phyloP scores from a whole-genome alignment of 352 stramenopile genomes.

The Halophytophthora batemanensis region DNA sequence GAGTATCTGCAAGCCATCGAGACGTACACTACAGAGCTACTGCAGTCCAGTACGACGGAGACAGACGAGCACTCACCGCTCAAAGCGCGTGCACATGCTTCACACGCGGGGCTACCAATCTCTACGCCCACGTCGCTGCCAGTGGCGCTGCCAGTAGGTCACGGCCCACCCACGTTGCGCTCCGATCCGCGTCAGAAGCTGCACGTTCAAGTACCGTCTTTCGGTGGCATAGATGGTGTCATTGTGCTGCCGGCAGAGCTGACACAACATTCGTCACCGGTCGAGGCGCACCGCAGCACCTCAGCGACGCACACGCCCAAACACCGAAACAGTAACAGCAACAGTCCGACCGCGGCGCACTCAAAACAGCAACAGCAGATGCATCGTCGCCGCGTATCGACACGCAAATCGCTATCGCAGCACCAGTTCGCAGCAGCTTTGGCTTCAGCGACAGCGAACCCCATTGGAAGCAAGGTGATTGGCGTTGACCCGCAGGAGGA shows the following conservation, averaged over 20 bases:
- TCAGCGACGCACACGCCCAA: conserved; percentile 10
- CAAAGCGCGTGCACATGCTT: conserved; percentile 9
- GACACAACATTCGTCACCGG: not conserved
- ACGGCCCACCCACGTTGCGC: conserved; percentile 45
- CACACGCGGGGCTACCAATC: not conserved
- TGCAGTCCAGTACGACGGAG: conserved; percentile 33
- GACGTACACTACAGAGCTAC: conserved; percentile 58
- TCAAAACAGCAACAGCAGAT: conserved; percentile 29
- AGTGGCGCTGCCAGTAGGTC: conserved; percentile 38
- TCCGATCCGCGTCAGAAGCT: conserved; percentile 56
- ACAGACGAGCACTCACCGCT: conserved; percentile 8
- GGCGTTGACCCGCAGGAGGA: not conserved
- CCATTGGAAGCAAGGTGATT: conserved; percentile 7
- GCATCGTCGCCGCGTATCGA: conserved; percentile 29
- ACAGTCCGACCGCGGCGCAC: conserved; percentile 11
- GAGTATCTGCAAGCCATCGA: conserved; percentile 79
- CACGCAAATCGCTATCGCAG: conserved; percentile 39
- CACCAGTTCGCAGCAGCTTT: conserved; percentile 40
- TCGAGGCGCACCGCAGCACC: not conserved
- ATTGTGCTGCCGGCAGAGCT: conserved; percentile 44
- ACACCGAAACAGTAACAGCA: conserved; percentile 7
- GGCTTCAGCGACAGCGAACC: conserved; percentile 6
- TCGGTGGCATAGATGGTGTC: conserved; percentile 51
- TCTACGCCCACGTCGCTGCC: conserved; percentile 14
- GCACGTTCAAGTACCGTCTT: conserved; percentile 51